Evolutionary conservation across 495 filamentous ascomycete species (phyloP).

Genomic region (Halenospora varia): DNA sequence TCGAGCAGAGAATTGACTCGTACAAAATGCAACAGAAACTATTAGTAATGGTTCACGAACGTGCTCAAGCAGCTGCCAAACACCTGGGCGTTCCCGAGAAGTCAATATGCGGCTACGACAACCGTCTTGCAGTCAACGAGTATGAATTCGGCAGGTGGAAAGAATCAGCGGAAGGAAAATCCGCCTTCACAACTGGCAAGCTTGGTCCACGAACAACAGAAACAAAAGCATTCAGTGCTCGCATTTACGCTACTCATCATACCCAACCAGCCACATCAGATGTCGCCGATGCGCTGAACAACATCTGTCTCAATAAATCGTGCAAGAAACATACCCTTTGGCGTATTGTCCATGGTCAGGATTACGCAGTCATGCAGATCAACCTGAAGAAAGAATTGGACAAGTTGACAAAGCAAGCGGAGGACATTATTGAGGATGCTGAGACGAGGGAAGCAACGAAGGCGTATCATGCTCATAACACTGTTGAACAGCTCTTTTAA

Average conservation of each 20-base stretch:
- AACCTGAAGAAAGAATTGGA: conserved; percentile 3
- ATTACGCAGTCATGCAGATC: background rate
- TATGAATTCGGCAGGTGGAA: conserved; percentile 49
- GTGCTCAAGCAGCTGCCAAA: conserved; percentile 14
- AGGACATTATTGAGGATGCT: conserved; percentile 19
- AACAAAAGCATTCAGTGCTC: conserved; percentile 5
- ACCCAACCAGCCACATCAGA: background rate
- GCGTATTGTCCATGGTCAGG: conserved; percentile 5
- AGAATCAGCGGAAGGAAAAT: conserved; percentile 23
- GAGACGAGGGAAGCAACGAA: conserved; percentile 19
- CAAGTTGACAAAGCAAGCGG: background rate
- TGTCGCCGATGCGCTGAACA: conserved; percentile 8
- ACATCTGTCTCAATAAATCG: conserved; percentile 15
- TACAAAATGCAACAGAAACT: conserved; percentile 13
- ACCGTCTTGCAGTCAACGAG: conserved; percentile 56
- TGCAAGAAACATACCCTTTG: conserved; percentile 11
- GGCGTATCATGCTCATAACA: conserved; percentile 15
- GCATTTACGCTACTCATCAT: conserved; percentile 10
- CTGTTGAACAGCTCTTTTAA: conserved; percentile 14
- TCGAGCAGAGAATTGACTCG: background rate
- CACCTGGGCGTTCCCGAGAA: conserved; percentile 31
- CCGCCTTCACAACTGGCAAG: conserved; percentile 14
- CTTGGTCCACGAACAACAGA: conserved; percentile 20
- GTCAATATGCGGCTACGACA: conserved; percentile 64
- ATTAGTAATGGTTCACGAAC: conserved; percentile 4